Evolutionary conservation across 2,329 filamentous ascomycete species (phyloP), one percentile per base, ranked within the genome.

Genomic region (Coniochaeta sp.): DNA sequence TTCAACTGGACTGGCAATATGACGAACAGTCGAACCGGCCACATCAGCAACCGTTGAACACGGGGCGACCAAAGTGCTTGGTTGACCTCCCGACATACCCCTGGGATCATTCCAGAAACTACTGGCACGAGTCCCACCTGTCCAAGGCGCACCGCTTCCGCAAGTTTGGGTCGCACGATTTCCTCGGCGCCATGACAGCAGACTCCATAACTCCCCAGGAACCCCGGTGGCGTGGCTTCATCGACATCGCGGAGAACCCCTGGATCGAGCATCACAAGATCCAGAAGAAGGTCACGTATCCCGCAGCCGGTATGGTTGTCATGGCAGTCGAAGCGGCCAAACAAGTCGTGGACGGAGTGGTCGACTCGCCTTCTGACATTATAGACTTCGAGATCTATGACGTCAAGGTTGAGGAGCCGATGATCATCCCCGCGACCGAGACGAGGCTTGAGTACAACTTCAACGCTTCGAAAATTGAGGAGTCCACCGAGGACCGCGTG

Each of bases 61-160:
- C n/a, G n/a, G 16, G 30, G 9, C 28, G 6, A 5, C 58, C 58
- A 2, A 59, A 59, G 38, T 59, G 58, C 54, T 47, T 59, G 16
- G 50, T 54, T 2, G 75, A 79, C 60, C 67, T 85, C 34, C 82
- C 82, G 1, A 72, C 75, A 0, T 84, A 84, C 61, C 75, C 79
- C 2, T 85, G 82, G 81, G 81, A 84, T 32, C 81, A 84, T 61
- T 68, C 71, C 28, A 79, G 75, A 28, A 70, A 67, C 1, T 82
- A 83, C 66, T 84, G 82, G 81, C 75, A 81, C 61, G 81, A 85
- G 61, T 79, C 78, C 1, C 76, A 79, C 44, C 65, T 80, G 2
- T 78, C 77, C 22, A 66, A 69, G 16, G 72, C 75, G 12, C 75
- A 75, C 55, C 75, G 80, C 2, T 75, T 79, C 60, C 73, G 79